Base-by-base conservation (phyloP, 352 stramenopile genomes). In the Globisporangium barbulae region DNA sequence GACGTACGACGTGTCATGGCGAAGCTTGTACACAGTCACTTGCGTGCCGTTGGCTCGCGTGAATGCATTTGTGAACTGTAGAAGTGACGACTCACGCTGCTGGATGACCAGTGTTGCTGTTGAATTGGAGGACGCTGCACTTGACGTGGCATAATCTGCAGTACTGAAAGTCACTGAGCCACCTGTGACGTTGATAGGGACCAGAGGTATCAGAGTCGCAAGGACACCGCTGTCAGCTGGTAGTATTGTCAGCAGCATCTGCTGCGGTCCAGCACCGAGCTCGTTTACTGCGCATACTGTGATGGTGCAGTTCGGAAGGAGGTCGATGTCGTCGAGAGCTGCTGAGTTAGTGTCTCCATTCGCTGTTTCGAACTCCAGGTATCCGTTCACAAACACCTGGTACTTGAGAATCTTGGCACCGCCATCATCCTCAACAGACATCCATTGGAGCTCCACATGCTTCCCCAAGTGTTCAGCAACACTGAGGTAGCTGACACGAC, bases 381-480 rank as follows among this genome's bases (percentile, higher is more conserved):
- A 75, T 3, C 75, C 77, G 48, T 90, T 85, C 33, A 83, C 21
- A 49, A 79, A 85, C 0, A 87, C 22, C 15, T 81, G 22, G 35
- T 88, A 88, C 13, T 53, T 59, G n/a, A 61, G 12, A 15, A 87
- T 70, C 15, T 57, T 19, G 0, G 62, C 64, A 3, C 81, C 81
- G 53, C 81, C 81, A 21, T 78, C 56, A 41, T 90, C 81, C 19
- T 74, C 45, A 5, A 73, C 63, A 5, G 64, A 52, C 21, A 57
- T 69, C 81, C 81, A 88, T 21, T 85, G 75, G 22, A 88, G 50
- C 53, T 87, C 78, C 13, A 85, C 3, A 19, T 68, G 69, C 7
- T 68, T 52, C 9, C 48, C 68, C 17, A 47, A 65, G 12, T 25
- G 54, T 22, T 81, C 75, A 8, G 80, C 54, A 0, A 84, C 44